Evolutionary conservation across 257 asterid species (phyloP), one percentile per base, ranked within the genome.

Genomic region (Schizonepeta tenuifolia): DNA sequence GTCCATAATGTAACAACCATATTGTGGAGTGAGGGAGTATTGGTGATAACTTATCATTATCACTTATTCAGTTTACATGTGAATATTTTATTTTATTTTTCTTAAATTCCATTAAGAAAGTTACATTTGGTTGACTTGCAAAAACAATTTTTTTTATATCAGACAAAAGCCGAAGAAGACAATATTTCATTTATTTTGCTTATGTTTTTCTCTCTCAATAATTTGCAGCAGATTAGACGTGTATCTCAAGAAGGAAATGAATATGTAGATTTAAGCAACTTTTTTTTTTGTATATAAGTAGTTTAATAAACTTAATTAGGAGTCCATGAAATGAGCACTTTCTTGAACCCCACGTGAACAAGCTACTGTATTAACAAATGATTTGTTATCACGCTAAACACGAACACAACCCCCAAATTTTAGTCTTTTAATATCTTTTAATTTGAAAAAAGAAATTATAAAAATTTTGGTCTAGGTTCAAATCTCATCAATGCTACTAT

Each of bases 261-360:
- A 72, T 67, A 28, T 41, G 13, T 11, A 13, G 7, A 7, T 17
- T 56, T 36, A 58, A 26, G 8, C 41, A 28, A 1, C 33, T 28
- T 28, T 28, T 3, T 28, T 28, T 28, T 28, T 28, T 28, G 33
- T 28, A 28, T 28, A 3, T 20, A 14, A 4, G n/a, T 12, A 18
- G 9, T 62, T 8, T 13, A 5, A 66, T 26, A 10, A 44, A 9
- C 2, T 22, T 31, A 36, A n/a, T n/a, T n/a, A n/a, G 47, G 57
- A 11, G 56, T 63, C 28, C 82, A 68, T 73, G 75, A 68, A 55
- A 56, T 49, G 6, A 59, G 38, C 83, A 75, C 75, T 71, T 78
- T 47, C 67, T 62, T 20, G 20, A 69, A 49, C 79, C 53, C 53
- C 82, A 73, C 75, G 79, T 75, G 83, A 80, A 67, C 74, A 46